Evolutionary conservation across 164 flowering plant genomes (phyloP).

Genomic region (Vitis vinifera): ASM3070453v1 NC_081811.1:26151501-26152000

Average conservation of each 20-base stretch:
- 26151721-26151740: constrained; percentile 80
- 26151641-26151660: constrained; percentile 39
- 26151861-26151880: constrained; percentile 80
- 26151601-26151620: constrained; percentile 68
- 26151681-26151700: constrained; percentile 80
- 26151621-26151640: constrained; percentile 60
- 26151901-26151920: constrained; percentile 51
- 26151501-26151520: not conserved
- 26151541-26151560: not conserved
- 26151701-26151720: constrained; percentile 85
- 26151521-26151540: not conserved
- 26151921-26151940: constrained; percentile 70
- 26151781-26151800: constrained; percentile 79
- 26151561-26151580: not conserved
- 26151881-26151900: constrained; percentile 76
- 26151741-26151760: constrained; percentile 78
- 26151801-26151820: constrained; percentile 70
- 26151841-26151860: constrained; percentile 71
- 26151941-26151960: constrained; percentile 68
- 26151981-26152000: constrained; percentile 65
- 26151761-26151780: constrained; percentile 80
- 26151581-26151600: constrained; percentile 51
- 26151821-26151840: constrained; percentile 75
- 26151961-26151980: constrained; percentile 62
- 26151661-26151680: constrained; percentile 54